A percentile compares a stretch with the other conserved stretches of the same genome.
Evolutionary conservation across 2,329 filamentous ascomycete genomes (phyloP).

Genomic region (Pyricularia pennisetigena): DNA sequence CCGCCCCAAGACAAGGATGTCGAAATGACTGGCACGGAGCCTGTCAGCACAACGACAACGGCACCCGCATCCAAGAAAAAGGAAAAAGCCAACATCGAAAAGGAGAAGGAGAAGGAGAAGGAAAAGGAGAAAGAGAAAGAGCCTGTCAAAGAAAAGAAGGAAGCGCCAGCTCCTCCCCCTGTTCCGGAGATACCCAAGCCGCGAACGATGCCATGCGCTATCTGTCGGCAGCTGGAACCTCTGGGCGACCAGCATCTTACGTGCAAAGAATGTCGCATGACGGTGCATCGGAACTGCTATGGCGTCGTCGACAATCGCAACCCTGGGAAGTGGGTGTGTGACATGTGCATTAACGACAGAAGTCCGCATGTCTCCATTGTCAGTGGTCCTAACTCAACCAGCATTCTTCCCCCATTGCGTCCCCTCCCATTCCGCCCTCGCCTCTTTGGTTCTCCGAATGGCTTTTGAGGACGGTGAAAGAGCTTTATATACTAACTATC

Average conservation of each 20-base stretch:
- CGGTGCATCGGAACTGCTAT: constrained; percentile 87
- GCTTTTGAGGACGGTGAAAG: constrained; percentile 2
- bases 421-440: constrained; percentile 3
- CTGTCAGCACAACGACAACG: constrained; percentile 21
- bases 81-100: constrained; percentile 38
- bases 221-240: constrained; percentile 69
- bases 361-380: constrained; percentile 83
- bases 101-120: constrained; percentile 47
- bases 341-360: constrained; percentile 92
- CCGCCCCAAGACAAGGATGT: constrained; percentile 33
- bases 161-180: constrained; percentile 29
- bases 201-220: constrained; percentile 69
- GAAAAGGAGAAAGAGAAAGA: constrained; percentile 49
- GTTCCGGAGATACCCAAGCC: constrained; percentile 71
- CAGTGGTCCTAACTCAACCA: constrained; percentile 3
- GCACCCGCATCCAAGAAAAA: constrained; percentile 28
- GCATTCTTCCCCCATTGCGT: constrained; percentile 4
- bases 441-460: not conserved
- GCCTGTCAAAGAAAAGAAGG: constrained; percentile 35
- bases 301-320: constrained; percentile 65
- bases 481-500: constrained; percentile 7
- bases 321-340: constrained; percentile 81
- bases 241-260: constrained; percentile 62
- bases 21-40: constrained; percentile 35
- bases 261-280: constrained; percentile 81